A percentile compares a stretch with the other conserved stretches of the same genome.
Conservation (phyloP, 495 filamentous ascomycete genomes). For the Darksidea phi region DNA sequence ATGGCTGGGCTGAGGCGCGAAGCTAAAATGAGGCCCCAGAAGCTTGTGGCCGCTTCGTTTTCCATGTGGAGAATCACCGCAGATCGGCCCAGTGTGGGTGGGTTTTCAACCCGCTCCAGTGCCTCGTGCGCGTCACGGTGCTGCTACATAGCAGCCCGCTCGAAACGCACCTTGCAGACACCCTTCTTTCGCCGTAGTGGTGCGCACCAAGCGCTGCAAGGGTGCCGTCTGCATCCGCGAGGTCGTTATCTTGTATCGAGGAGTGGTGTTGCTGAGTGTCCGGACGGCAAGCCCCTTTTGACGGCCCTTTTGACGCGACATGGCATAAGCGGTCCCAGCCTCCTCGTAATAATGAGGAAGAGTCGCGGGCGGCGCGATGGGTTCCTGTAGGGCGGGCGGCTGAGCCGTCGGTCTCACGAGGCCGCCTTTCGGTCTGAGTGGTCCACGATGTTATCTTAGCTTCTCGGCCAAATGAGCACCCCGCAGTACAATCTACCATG, state of each 20-base stretch:
- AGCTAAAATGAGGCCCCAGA: slow-evolving; percentile 27
- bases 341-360: slow-evolving; percentile 1
- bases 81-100: neutral
- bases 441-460: slow-evolving; percentile 28
- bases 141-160: too few relatives aligned
- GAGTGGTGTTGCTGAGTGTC: too few relatives aligned
- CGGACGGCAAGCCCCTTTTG: too few relatives aligned
- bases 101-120: neutral
- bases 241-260: too few relatives aligned
- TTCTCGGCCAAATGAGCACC: slow-evolving; percentile 27
- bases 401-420: slow-evolving; percentile 28
- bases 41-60: slow-evolving; percentile 15
- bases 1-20: neutral
- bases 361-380: too few relatives aligned
- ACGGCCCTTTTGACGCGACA: slow-evolving; percentile 1
- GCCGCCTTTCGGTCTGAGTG: slow-evolving; percentile 30
- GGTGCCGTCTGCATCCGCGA: too few relatives aligned
- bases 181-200: too few relatives aligned
- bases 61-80: neutral
- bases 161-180: too few relatives aligned
- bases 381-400: slow-evolving; percentile 8
- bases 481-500: slow-evolving; percentile 23
- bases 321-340: slow-evolving; percentile 10
- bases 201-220: too few relatives aligned
- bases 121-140: too few relatives aligned